Evolutionary conservation across 2,329 filamentous ascomycete species (phyloP).

Genomic region (Beauveria sp.): DNA sequence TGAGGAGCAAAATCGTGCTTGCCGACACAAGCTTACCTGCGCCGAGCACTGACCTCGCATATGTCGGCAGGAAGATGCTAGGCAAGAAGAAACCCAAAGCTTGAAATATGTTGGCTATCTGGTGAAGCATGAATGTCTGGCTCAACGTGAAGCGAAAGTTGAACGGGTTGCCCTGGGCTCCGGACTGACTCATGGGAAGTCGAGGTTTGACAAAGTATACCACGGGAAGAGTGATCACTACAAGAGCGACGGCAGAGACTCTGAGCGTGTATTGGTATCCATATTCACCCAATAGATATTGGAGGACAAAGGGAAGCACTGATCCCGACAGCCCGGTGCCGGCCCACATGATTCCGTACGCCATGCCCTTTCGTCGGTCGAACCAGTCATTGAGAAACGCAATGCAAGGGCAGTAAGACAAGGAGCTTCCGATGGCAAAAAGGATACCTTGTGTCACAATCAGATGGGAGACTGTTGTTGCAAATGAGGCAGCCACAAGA

Average conservation of each 20-base stretch:
- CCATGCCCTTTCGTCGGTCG: slow-evolving; percentile 40
- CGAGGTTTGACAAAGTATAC: slow-evolving; percentile 46
- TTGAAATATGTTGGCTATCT: slow-evolving; percentile 46
- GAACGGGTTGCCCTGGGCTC: slow-evolving; percentile 23
- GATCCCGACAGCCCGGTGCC: slow-evolving; percentile 41
- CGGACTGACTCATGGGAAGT: slow-evolving; percentile 26
- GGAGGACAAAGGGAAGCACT: slow-evolving; percentile 36
- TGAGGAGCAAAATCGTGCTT: slow-evolving; percentile 46
- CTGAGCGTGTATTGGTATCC: slow-evolving; percentile 38
- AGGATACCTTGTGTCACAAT: slow-evolving; percentile 51
- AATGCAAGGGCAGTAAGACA: slow-evolving; percentile 44
- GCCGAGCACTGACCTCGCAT: slow-evolving; percentile 38
- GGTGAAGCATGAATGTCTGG: slow-evolving; percentile 46
- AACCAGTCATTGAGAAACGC: slow-evolving; percentile 53
- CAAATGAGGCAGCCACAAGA: slow-evolving; percentile 40
- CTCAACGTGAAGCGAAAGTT: slow-evolving; percentile 40
- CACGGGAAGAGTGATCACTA: slow-evolving; percentile 41
- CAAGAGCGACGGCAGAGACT: slow-evolving; percentile 39
- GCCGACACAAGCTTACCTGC: slow-evolving; percentile 37
- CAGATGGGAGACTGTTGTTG: slow-evolving; percentile 39
- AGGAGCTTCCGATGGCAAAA: slow-evolving; percentile 44
- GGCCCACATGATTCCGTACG: slow-evolving; percentile 48
- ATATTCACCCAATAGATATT: slow-evolving; percentile 35
- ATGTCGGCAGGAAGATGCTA: slow-evolving; percentile 50
- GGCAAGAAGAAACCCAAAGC: slow-evolving; percentile 52